Evolutionary conservation across 116 monocot genomes (phyloP).

Genomic region (Dioscorea cayenensis): DNA sequence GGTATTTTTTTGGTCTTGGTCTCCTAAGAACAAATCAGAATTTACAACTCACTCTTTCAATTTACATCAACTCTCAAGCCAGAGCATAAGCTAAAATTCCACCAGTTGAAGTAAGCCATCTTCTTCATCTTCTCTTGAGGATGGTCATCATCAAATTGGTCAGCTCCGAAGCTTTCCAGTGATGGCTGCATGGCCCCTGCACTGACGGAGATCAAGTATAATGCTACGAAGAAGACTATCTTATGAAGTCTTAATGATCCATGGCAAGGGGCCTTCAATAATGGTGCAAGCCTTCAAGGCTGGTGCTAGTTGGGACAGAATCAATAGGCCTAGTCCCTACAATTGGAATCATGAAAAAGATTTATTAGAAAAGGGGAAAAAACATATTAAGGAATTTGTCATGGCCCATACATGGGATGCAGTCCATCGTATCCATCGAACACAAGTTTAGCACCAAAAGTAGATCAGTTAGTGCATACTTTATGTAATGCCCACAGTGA

Average conservation of each 20-base stretch:
- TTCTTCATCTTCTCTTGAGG: slow-evolving; percentile 51
- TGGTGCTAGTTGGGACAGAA: slow-evolving; percentile 47
- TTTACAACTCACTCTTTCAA: too few relatives aligned
- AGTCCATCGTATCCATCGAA: too few relatives aligned
- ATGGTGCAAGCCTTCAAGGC: slow-evolving; percentile 32
- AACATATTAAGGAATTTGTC: too few relatives aligned
- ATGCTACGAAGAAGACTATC: slow-evolving; percentile 45
- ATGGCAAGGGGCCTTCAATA: background rate
- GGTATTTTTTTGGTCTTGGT: too few relatives aligned
- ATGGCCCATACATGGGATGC: too few relatives aligned
- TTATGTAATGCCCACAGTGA: too few relatives aligned
- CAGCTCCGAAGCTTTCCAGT: slow-evolving; percentile 84
- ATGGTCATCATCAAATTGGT: slow-evolving; percentile 78
- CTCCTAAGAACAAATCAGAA: too few relatives aligned
- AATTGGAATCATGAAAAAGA: background rate
- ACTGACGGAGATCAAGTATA: slow-evolving; percentile 67
- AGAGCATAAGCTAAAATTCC: slow-evolving; percentile 61
- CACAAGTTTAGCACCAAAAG: too few relatives aligned
- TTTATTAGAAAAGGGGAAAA: too few relatives aligned
- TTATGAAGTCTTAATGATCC: slow-evolving; percentile 29
- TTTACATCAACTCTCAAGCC: too few relatives aligned
- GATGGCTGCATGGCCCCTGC: slow-evolving; percentile 82
- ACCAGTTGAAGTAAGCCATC: slow-evolving; percentile 97
- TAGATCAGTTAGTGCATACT: too few relatives aligned
- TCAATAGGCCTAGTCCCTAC: slow-evolving; percentile 58